Evolutionary conservation across 352 stramenopile genomes (phyloP).

Genomic region (Phytophthora rubi): DNA sequence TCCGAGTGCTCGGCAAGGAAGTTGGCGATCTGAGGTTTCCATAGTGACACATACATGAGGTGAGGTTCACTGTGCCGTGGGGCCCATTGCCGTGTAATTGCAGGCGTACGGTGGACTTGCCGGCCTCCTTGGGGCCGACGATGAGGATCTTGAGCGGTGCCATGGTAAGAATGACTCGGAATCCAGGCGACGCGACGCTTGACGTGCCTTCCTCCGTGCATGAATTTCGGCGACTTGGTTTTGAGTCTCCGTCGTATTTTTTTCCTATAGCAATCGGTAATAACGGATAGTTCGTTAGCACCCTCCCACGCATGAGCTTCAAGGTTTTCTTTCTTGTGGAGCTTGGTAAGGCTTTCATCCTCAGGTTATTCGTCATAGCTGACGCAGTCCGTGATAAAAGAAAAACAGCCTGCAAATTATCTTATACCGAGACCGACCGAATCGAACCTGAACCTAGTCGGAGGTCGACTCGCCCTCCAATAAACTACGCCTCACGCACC

Average conservation of each 20-base stretch:
- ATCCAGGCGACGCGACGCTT: constrained; percentile 10
- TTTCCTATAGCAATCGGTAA: too few relatives aligned
- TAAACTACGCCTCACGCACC: constrained; percentile 30
- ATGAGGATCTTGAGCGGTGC: constrained; percentile 78
- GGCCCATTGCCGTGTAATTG: background rate
- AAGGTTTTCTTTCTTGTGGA: too few relatives aligned
- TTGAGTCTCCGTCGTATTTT: too few relatives aligned
- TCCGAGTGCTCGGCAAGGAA: constrained; percentile 76
- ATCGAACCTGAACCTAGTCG: constrained; percentile 29
- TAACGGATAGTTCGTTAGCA: too few relatives aligned
- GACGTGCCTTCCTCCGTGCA: background rate
- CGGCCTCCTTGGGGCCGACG: constrained; percentile 77
- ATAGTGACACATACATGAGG: background rate
- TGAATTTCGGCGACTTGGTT: background rate
- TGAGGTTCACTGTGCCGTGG: background rate
- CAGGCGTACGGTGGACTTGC: constrained; percentile 67
- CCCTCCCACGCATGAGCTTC: too few relatives aligned
- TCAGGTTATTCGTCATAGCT: too few relatives aligned
- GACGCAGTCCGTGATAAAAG: constrained; percentile 9
- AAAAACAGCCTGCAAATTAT: constrained; percentile 32
- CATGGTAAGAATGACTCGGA: constrained; percentile 31
- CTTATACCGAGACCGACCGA: constrained; percentile 33
- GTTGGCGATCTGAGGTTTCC: constrained; percentile 72
- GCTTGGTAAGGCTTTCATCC: too few relatives aligned
- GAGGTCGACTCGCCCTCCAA: constrained; percentile 17